Evolutionary conservation across 805 yeast species (phyloP).

Genomic region (Myxozyma neotropica): DNA sequence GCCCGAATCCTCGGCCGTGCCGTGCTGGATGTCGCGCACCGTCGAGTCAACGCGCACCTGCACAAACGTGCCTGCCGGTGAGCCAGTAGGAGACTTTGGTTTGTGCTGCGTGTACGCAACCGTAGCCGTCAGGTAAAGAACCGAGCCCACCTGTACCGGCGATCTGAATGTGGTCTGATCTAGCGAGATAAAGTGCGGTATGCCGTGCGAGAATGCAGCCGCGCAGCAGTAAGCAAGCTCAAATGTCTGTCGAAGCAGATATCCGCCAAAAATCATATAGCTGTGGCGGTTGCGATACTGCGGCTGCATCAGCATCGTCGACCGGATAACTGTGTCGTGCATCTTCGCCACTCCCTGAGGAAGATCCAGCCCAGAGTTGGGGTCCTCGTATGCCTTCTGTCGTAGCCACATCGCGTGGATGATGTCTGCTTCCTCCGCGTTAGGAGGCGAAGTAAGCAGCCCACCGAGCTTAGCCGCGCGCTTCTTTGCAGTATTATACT

Average conservation of each 20-base stretch:
- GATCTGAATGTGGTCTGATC: conserved; percentile 90
- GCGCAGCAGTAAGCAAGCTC: conserved; percentile 93
- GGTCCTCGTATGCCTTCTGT: conserved; percentile 33
- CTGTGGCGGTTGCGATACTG: conserved; percentile 94
- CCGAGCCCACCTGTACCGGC: conserved; percentile 96
- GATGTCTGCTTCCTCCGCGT: conserved; percentile 66
- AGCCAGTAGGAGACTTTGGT: conserved; percentile 22
- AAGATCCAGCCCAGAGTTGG: conserved; percentile 34
- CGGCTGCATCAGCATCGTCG: conserved; percentile 92
- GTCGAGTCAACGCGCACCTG: conserved; percentile 87
- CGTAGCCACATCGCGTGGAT: conserved; percentile 75
- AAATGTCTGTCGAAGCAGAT: conserved; percentile 85
- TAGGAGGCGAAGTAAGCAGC: conserved; percentile 71
- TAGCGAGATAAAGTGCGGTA: conserved; percentile 85
- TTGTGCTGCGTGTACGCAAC: conserved; percentile 67
- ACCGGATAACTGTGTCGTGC: conserved; percentile 69
- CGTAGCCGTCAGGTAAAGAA: conserved; percentile 76
- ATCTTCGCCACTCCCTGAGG: conserved; percentile 40
- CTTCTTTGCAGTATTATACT: conserved; percentile 84
- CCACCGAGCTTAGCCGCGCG: conserved; percentile 67
- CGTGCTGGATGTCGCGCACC: conserved; percentile 68
- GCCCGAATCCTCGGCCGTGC: conserved; percentile 71
- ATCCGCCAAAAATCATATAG: conserved; percentile 94
- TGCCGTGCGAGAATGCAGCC: conserved; percentile 81
- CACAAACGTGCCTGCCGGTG: conserved; percentile 66